Evolutionary conservation across 2,329 filamentous ascomycete genomes (phyloP).

Genomic region (Chalaropsis thielavioides): DNA sequence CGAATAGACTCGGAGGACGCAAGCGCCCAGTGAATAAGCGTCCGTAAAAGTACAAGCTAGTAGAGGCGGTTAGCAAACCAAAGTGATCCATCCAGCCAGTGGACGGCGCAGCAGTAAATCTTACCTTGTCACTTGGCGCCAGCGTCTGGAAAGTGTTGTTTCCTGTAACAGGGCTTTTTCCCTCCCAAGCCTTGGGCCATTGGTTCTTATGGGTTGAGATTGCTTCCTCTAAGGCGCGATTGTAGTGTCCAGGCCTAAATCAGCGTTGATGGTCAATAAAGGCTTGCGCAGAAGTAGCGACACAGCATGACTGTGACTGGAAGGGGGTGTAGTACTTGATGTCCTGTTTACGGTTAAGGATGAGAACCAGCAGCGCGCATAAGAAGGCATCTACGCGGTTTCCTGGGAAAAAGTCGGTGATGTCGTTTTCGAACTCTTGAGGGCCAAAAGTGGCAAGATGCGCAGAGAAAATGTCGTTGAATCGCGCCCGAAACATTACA

Average conservation of each 20-base stretch:
- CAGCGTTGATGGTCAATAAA: not conserved
- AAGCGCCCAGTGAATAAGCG: slow-evolving; percentile 76
- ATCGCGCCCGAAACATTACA: slow-evolving; percentile 93
- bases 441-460: slow-evolving; percentile 82
- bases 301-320: not conserved
- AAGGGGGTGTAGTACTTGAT: slow-evolving; percentile 59
- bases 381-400: slow-evolving; percentile 77
- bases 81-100: not conserved
- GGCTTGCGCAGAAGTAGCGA: not conserved
- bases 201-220: slow-evolving; percentile 71
- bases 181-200: slow-evolving; percentile 76
- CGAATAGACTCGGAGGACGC: slow-evolving; percentile 76
- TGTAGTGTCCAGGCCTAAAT: slow-evolving; percentile 73
- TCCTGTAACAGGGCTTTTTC: slow-evolving; percentile 68
- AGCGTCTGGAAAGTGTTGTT: slow-evolving; percentile 70
- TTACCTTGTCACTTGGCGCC: slow-evolving; percentile 66
- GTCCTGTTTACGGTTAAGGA: slow-evolving; percentile 95
- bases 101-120: slow-evolving; percentile 20
- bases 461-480: slow-evolving; percentile 76
- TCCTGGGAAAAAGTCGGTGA: slow-evolving; percentile 63
- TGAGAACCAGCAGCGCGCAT: slow-evolving; percentile 73
- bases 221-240: slow-evolving; percentile 85
- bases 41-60: slow-evolving; percentile 69
- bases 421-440: slow-evolving; percentile 82
- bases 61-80: not conserved